Base-by-base conservation (phyloP, 352 stramenopile genomes). In the Globisporangium paddicum region DNA sequence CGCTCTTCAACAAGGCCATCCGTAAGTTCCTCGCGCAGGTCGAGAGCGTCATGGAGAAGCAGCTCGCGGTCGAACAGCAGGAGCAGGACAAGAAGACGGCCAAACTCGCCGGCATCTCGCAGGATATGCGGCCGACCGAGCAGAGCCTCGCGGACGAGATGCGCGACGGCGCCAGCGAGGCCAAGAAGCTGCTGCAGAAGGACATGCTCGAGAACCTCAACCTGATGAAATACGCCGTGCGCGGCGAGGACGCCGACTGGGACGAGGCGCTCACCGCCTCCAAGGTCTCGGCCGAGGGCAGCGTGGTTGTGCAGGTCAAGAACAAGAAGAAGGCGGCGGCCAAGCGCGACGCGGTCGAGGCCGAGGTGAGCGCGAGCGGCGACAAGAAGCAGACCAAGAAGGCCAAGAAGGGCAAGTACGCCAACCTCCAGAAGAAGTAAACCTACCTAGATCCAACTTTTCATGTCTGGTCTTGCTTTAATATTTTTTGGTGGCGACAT, bases 1-100 rank as follows among this genome's bases (percentile, higher is more conserved):
- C 97, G 51, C 92, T 99, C 55, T 99, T 99, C 71, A 99, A 99
- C 78, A 99, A 99, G 74, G 77, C 80, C 16, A 79, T 98, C 34
- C 77, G 87, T 56, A 98, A 98, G 74, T 94, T 97, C 60, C 66
- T 89, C 18, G 71, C 73, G 46, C 77, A 89, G 61, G 71, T 97
- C 34, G 80, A 96, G 59, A 63, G 69, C 30, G 64, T 97, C 9
- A 67, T 90, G 64, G 81, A 87, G 67, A 87, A 88, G 68, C 79
- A 86, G 86, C 59, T 94, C n/a, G 73, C 97, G 83, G 64, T 79
- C 72, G 73, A 97, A 73, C 72, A 76, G 41, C 67, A 90, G 62
- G 68, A 84, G 26, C 73, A 92, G 58, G 72, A 79, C 38, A 68
- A 86, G 47, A 89, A 96, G 66, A 78, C 87, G 49, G 62, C 65